These are phyloP conservation scores for Starmerella gropengiesseri DNA, from an alignment of 805 yeast genomes.

Conservation along the genomic window DNA sequence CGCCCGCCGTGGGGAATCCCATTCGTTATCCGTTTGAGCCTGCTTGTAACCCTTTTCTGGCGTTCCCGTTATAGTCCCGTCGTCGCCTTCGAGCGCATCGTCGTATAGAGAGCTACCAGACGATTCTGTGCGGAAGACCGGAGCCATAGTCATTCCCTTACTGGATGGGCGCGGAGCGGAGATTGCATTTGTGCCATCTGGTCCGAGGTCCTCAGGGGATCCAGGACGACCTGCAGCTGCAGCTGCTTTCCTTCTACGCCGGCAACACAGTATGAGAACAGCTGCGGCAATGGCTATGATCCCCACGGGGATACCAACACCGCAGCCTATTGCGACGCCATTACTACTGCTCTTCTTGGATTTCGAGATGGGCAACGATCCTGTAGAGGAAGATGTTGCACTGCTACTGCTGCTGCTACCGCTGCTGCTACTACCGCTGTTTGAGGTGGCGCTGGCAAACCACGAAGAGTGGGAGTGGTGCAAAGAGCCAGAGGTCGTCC, in stretches of 20 bases:
- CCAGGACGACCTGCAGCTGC: conserved; percentile 23
- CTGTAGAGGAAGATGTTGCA: too few relatives aligned
- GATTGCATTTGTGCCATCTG: conserved; percentile 14
- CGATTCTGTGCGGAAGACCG: conserved; percentile 20
- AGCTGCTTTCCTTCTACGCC: conserved; percentile 32
- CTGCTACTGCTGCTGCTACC: conserved; percentile 23
- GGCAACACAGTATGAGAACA: conserved; percentile 46
- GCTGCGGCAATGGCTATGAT: conserved; percentile 38
- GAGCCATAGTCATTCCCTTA: conserved; percentile 21
- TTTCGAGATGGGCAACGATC: conserved; percentile 9
- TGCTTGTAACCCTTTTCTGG: conserved; percentile 22
- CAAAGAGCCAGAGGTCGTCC: conserved; percentile 23
- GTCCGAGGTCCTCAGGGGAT: not conserved
- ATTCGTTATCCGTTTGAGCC: conserved; percentile 18
- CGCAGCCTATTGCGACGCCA: conserved; percentile 76
- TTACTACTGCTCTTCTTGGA: conserved; percentile 30
- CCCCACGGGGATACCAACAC: conserved; percentile 67
- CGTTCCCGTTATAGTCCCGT: conserved; percentile 21
- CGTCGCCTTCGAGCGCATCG: conserved; percentile 20
- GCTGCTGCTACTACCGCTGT: conserved; percentile 23
- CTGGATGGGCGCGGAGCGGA: conserved; percentile 23
- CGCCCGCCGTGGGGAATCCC: conserved; percentile 31
- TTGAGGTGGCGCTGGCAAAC: conserved; percentile 18
- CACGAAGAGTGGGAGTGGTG: conserved; percentile 26
- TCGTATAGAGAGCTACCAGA: conserved; percentile 12